Conservation (phyloP, 495 filamentous ascomycete species). For the Penicillium pulvis region DNA sequence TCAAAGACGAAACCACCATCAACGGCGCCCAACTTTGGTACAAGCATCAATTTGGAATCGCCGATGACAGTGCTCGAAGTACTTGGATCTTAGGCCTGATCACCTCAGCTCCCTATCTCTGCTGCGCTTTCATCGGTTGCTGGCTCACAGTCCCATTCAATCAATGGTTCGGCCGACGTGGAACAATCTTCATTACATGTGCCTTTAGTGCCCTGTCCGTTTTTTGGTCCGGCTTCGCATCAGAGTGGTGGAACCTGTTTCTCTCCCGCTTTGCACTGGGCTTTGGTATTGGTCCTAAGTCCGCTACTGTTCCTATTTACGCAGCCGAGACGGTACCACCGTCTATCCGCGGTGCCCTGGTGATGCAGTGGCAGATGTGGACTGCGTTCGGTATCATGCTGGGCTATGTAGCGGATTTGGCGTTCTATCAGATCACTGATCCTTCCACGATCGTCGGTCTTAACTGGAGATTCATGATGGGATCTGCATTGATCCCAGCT, state of each 20-base stretch:
- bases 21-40: slow-evolving; percentile 81
- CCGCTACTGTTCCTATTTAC: slow-evolving; percentile 76
- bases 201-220: slow-evolving; percentile 66
- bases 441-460: slow-evolving; percentile 58
- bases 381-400: slow-evolving; percentile 84
- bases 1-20: slow-evolving; percentile 71
- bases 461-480: slow-evolving; percentile 87
- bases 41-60: slow-evolving; percentile 67
- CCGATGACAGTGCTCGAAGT: slow-evolving; percentile 34
- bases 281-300: slow-evolving; percentile 80
- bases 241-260: slow-evolving; percentile 76
- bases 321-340: slow-evolving; percentile 76
- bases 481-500: slow-evolving; percentile 73
- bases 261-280: slow-evolving; percentile 71
- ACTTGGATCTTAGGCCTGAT: slow-evolving; percentile 71
- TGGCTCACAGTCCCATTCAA: slow-evolving; percentile 86
- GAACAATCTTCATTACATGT: slow-evolving; percentile 81
- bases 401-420: slow-evolving; percentile 71
- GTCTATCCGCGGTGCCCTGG: slow-evolving; percentile 70
- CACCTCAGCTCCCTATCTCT: slow-evolving; percentile 65
- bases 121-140: slow-evolving; percentile 75
- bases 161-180: slow-evolving; percentile 74
- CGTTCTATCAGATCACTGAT: slow-evolving; percentile 66
- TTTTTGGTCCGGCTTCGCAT: slow-evolving; percentile 75
- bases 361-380: slow-evolving; percentile 88